Evolutionary conservation across 2,329 filamentous ascomycete genomes (phyloP).

Genomic region (Talaromyces sp.): DNA sequence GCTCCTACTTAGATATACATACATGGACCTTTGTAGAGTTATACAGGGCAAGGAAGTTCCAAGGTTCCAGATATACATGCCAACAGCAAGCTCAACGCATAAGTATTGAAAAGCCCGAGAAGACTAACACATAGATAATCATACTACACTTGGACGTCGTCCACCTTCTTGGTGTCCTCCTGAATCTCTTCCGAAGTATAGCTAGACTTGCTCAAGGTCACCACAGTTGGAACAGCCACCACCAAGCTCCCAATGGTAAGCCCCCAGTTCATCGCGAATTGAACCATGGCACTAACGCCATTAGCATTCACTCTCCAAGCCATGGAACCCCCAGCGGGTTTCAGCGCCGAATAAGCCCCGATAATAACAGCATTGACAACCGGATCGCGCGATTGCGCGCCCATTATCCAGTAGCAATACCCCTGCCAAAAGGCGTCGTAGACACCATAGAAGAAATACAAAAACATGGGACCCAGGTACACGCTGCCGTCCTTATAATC

Average conservation of each 20-base stretch:
- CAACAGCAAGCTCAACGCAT: too few relatives aligned
- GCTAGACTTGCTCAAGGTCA: not conserved
- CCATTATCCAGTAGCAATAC: slow-evolving; percentile 57
- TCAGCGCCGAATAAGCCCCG: slow-evolving; percentile 45
- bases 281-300: not conserved
- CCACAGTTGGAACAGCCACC: slow-evolving; percentile 2
- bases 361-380: slow-evolving; percentile 42
- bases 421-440: slow-evolving; percentile 65
- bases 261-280: slow-evolving; percentile 8
- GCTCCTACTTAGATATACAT: too few relatives aligned
- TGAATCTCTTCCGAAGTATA: not conserved
- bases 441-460: slow-evolving; percentile 66
- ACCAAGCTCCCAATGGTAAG: slow-evolving; percentile 4
- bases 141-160: not conserved
- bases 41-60: too few relatives aligned
- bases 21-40: too few relatives aligned
- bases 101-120: too few relatives aligned
- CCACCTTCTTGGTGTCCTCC: not conserved
- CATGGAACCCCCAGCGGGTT: slow-evolving; percentile 43
- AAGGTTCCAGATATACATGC: too few relatives aligned
- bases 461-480: slow-evolving; percentile 59
- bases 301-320: slow-evolving; percentile 30
- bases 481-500: slow-evolving; percentile 46
- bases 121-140: too few relatives aligned
- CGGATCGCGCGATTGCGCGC: slow-evolving; percentile 42